These are phyloP conservation scores for Nannochloropsis salina DNA, from an alignment of 108 stramenopile genomes.

Conservation along the genomic window DNA sequence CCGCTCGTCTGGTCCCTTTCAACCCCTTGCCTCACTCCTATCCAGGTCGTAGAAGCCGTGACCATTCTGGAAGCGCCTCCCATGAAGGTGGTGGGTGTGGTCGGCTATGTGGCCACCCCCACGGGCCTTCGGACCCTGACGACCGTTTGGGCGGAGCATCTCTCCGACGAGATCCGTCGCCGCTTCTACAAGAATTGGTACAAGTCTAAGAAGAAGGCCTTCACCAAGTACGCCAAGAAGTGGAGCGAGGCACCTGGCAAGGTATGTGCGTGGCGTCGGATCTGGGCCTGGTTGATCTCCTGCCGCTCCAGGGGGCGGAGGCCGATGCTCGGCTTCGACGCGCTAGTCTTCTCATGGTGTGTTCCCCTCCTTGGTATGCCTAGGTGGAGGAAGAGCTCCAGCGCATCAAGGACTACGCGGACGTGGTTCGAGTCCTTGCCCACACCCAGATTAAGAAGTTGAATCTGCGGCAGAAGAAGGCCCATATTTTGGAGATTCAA, in stretches of 20 bases:
- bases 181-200: constrained; percentile 99
- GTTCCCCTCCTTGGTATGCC: neutral
- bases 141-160: constrained; percentile 98
- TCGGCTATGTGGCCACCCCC: constrained; percentile 98
- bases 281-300: neutral
- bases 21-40: no score
- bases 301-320: neutral
- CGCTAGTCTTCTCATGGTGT: neutral
- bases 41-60: constrained; percentile 88
- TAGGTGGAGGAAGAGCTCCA: constrained; percentile 81
- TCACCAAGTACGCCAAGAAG: constrained; percentile 99
- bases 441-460: constrained; percentile 97
- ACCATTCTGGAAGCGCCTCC: constrained; percentile 97
- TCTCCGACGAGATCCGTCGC: constrained; percentile 97
- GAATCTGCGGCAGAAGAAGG: constrained; percentile 95
- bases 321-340: neutral
- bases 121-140: constrained; percentile 93
- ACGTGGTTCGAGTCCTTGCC: constrained; percentile 95
- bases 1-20: no score
- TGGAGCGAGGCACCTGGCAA: constrained; percentile 61
- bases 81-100: constrained; percentile 97
- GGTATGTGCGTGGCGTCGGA: constrained; percentile 13
- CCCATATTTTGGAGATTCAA: constrained; percentile 99
- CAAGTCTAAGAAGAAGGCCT: constrained; percentile 98
- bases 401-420: constrained; percentile 96